phyloP scores from a whole-genome alignment of 768 basidiomycete genomes.

The Xerocomellus amylosporus region DNA sequence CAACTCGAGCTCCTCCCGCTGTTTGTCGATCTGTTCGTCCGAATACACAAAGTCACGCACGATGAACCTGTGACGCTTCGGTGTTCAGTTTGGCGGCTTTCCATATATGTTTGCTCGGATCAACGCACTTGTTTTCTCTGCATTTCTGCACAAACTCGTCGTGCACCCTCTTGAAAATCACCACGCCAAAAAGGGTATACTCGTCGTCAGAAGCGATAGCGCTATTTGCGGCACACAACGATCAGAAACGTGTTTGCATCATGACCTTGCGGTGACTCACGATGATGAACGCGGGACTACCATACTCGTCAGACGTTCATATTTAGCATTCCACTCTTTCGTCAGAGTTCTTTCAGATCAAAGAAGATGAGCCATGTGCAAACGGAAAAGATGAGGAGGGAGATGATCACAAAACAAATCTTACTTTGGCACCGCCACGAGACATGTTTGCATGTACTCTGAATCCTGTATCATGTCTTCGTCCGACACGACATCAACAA shows the following conservation, averaged over 20 bases:
- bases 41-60: slow-evolving; percentile 93
- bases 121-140: slow-evolving; percentile 84
- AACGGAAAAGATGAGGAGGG: neutral
- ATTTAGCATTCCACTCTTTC: slow-evolving; percentile 88
- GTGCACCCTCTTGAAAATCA: slow-evolving; percentile 86
- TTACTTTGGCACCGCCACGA: slow-evolving; percentile 94
- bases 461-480: slow-evolving; percentile 84
- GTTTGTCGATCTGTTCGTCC: slow-evolving; percentile 74
- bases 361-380: slow-evolving; percentile 17
- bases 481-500: slow-evolving; percentile 79
- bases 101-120: neutral
- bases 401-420: slow-evolving; percentile 23
- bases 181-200: slow-evolving; percentile 79
- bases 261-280: slow-evolving; percentile 44
- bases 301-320: slow-evolving; percentile 85
- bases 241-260: slow-evolving; percentile 22
- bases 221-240: slow-evolving; percentile 38
- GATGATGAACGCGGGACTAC: slow-evolving; percentile 89
- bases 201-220: slow-evolving; percentile 83
- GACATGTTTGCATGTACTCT: slow-evolving; percentile 88
- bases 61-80: slow-evolving; percentile 62
- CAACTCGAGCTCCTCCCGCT: slow-evolving; percentile 75
- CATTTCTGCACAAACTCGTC: slow-evolving; percentile 94
- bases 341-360: slow-evolving; percentile 54
- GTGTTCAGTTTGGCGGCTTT: slow-evolving; percentile 4